Base-by-base conservation (phyloP, 1,139 yeast genomes). In the Yarrowia galli region DNA sequence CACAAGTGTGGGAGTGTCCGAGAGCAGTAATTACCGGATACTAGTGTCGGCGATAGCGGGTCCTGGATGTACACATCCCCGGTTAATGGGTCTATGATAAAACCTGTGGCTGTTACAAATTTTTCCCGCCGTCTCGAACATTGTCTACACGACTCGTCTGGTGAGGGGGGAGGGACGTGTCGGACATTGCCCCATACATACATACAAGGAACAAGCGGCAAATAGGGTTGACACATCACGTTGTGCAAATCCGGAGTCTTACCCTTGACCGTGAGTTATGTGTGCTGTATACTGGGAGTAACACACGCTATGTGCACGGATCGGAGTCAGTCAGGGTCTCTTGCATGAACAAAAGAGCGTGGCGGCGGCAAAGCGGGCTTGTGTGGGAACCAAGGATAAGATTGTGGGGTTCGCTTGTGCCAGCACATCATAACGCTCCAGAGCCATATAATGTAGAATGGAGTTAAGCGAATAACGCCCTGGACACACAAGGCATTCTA, bases 381-480 rank as follows among this genome's bases (percentile, higher is more conserved):
- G n/a, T 36, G n/a, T 36, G 4, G 40, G 40, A 15, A 15, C 40
- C 8, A 13, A 12, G 20, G 23, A n/a, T 42, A 42, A 46, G 51
- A 46, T 46, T 46, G 53, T 48, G 53, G 53, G 53, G 53, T 48
- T 48, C 53, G 54, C 54, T 49, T 49, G 54, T 28, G 38, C 40
- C 23, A 18, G 54, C 23, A 4, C 38, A n/a, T n/a, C 16, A 9
- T 18, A 49, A 49, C 54, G 54, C 40, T 49, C 40, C 32, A 32
- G 54, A 32, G 54, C 53, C 35, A 18, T 25, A 23, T 9, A 36
- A 15, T 25, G 51, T 23, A 48, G 16, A 25, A 16, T 15, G 36
- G 40, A 18, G 40, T 32, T 49, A 49, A 28, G 54, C 54, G 54
- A 49, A 49, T 9, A 46, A 46, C 22, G 53, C 36, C 36, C 43